These are phyloP conservation scores for Gilbertella persicaria DNA, from an alignment of 371 early-diverging fungal genomes.

Conservation along the genomic window DNA sequence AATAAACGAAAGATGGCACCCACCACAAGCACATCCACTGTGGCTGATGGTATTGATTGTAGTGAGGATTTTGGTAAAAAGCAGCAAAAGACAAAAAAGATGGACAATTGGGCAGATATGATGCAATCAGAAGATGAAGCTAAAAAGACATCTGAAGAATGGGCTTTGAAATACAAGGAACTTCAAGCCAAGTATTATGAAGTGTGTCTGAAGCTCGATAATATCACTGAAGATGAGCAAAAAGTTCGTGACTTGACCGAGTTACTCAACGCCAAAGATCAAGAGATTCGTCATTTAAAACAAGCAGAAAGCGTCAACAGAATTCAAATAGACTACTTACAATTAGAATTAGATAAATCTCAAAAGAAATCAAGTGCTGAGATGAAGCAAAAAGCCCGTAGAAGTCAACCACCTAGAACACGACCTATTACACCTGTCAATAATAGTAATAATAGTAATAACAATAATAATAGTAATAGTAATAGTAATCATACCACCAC, in stretches of 20 bases:
- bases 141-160: conserved; percentile 22
- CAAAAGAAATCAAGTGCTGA: conserved; percentile 1
- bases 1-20: conserved; percentile 1
- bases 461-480: conserved; percentile 1
- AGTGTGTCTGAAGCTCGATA: conserved; percentile 7
- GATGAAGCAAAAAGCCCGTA: not conserved
- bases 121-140: conserved; percentile 29
- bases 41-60: conserved; percentile 17
- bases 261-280: conserved; percentile 10
- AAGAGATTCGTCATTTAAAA: conserved; percentile 31
- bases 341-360: conserved; percentile 21
- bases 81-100: not conserved
- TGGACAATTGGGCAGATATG: conserved; percentile 23
- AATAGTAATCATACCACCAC: not conserved
- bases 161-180: conserved; percentile 21
- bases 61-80: conserved; percentile 25
- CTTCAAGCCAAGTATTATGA: conserved; percentile 11
- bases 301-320: conserved; percentile 28
- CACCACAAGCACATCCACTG: conserved; percentile 4
- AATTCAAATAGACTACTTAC: conserved; percentile 34
- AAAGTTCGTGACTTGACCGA: conserved; percentile 4
- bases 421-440: not conserved
- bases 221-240: conserved; percentile 6
- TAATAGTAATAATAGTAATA: conserved; percentile 1
- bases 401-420: not conserved